Conservation (phyloP, 2,329 filamentous ascomycete genomes). For the Trichoderma atrobrunneum region DNA sequence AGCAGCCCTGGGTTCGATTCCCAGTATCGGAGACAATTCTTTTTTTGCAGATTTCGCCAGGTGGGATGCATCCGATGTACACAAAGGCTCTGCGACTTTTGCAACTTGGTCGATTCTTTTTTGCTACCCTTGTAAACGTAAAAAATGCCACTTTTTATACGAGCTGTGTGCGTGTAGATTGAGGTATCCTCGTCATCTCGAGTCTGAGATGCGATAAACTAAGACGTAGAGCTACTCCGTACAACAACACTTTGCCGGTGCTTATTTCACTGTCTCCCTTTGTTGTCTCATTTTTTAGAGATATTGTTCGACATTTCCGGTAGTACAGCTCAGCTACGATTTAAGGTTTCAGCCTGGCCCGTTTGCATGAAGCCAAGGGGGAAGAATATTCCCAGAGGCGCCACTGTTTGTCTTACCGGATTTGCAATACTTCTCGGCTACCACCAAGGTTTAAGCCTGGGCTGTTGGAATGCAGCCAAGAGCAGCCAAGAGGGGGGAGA, state of each 20-base stretch:
- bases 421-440: not conserved
- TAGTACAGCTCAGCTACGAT: not conserved
- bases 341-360: not conserved
- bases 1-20: conserved; percentile 38
- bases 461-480: not conserved
- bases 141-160: not conserved
- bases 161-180: not conserved
- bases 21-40: conserved; percentile 30
- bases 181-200: not conserved
- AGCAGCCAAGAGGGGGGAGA: not conserved
- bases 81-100: not conserved
- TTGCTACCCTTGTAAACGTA: not conserved
- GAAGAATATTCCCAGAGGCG: not conserved
- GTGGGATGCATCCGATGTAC: not conserved
- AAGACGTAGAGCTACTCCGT: not conserved
- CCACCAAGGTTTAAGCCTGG: not conserved
- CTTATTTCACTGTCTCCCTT: not conserved
- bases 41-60: not conserved
- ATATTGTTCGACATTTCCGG: not conserved
- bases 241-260: not conserved
- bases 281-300: not conserved
- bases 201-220: not conserved
- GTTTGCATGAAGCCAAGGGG: not conserved
- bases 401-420: not conserved
- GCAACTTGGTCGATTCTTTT: not conserved